phyloP scores from a whole-genome alignment of 345 rosid species.

The Aegle marmelos region DNA sequence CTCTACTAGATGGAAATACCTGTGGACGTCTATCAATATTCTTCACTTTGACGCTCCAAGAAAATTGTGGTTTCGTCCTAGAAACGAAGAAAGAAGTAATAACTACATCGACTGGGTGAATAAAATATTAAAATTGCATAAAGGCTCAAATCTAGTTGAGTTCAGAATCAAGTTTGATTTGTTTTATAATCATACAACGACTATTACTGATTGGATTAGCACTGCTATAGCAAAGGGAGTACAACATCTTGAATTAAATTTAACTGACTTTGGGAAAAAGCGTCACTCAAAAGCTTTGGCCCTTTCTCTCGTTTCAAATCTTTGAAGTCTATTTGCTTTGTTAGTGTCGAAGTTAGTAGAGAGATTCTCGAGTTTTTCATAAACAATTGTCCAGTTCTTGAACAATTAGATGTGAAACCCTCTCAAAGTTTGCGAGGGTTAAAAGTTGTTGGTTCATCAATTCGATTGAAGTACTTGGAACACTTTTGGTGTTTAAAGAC shows the following conservation, averaged over 20 bases:
- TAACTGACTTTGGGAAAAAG: background rate
- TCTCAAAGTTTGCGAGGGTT: background rate
- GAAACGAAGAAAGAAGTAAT: background rate
- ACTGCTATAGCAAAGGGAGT: too few species aligned
- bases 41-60: background rate
- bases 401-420: background rate
- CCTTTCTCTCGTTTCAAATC: background rate
- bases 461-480: background rate
- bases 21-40: background rate
- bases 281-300: background rate
- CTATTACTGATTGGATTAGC: too few species aligned
- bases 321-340: background rate
- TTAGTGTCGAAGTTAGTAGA: background rate
- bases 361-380: background rate
- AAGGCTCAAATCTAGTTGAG: background rate
- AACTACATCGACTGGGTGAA: background rate
- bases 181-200: too few species aligned
- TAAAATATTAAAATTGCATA: background rate
- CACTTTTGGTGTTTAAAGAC: background rate
- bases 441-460: background rate
- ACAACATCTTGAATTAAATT: too few species aligned
- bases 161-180: background rate
- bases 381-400: constrained; percentile 2
- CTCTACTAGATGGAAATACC: background rate
- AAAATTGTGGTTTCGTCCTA: too few species aligned